Evolutionary conservation across 2,329 filamentous ascomycete species (phyloP).

Genomic region (Sclerotinia glacialis): DNA sequence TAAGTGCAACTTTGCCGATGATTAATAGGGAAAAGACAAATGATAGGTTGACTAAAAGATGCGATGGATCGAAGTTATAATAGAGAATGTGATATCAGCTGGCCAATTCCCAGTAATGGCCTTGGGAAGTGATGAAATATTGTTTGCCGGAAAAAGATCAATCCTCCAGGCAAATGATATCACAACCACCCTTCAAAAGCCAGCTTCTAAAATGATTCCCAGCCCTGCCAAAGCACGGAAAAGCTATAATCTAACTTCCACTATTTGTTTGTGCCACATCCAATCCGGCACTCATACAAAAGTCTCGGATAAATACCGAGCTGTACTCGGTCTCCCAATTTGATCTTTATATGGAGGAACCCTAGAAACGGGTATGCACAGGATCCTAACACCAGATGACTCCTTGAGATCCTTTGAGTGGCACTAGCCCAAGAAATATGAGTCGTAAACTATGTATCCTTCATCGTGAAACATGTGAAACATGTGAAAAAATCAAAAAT

Average conservation of each 20-base stretch:
- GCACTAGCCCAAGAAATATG: constrained; percentile 11
- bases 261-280: constrained; percentile 16
- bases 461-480: no score
- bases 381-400: background rate
- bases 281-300: constrained; percentile 8
- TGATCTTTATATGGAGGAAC: background rate
- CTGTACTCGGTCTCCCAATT: constrained; percentile 17
- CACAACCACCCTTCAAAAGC: background rate
- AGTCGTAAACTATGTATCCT: background rate
- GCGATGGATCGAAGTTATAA: background rate
- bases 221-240: background rate
- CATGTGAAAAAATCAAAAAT: background rate
- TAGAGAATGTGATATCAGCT: background rate
- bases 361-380: constrained; percentile 18
- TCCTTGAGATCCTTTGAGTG: background rate
- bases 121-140: background rate
- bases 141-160: constrained; percentile 2
- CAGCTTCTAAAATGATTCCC: background rate
- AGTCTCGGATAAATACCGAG: constrained; percentile 20
- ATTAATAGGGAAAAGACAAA: background rate
- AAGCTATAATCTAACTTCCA: background rate
- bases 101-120: background rate
- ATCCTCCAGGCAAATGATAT: background rate
- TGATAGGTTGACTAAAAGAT: background rate
- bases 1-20: constrained; percentile 32